Evolutionary conservation across 495 filamentous ascomycete species (phyloP), one percentile per base, ranked within the genome.

Genomic region (Neurospora sp.): DNA sequence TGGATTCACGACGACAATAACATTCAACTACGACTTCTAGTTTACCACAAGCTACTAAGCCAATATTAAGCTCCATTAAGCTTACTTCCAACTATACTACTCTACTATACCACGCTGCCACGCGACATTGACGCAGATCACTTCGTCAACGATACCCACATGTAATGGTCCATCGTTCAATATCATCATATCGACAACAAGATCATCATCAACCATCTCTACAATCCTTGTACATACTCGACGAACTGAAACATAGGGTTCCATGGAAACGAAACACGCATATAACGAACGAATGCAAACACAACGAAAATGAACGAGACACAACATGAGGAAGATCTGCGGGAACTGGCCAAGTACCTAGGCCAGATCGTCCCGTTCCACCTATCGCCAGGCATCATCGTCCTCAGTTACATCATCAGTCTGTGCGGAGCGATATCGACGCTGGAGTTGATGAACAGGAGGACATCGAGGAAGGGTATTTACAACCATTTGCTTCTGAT

Each of bases 401-500:
- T 91, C 21, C 84, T 92, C 10, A 94, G 93, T 15, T 96, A 91
- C 79, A 78, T 93, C 70, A 88, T 96, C 76, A 95, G 93, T 77
- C 85, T 90, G 39, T 85, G 93, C 77, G 94, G 94, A 70, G 89
- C 92, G 70, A 85, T 88, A 43, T 93, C 92, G 1, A 92, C 94
- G 3, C 82, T 97, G 69, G 93, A 97, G 80, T 84, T 97, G 43
- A 89, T 97, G 38, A 92, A 96, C 76, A 85, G 91, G 72, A 86
- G 91, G 74, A 94, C 92, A 0, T 89, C 90, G 1, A 83, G 82
- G 38, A 87, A 87, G 75, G 92, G 92, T 1, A 74, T 87, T 48
- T 89, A 90, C 81, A 94, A 94, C 77, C 90, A 92, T 90, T 92
- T 91, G 75, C 87, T 95, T 6, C 86, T 96, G 1, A 78, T 90